Base-by-base conservation (phyloP, 305 asterid genomes). In the Rubia balearica region DNA sequence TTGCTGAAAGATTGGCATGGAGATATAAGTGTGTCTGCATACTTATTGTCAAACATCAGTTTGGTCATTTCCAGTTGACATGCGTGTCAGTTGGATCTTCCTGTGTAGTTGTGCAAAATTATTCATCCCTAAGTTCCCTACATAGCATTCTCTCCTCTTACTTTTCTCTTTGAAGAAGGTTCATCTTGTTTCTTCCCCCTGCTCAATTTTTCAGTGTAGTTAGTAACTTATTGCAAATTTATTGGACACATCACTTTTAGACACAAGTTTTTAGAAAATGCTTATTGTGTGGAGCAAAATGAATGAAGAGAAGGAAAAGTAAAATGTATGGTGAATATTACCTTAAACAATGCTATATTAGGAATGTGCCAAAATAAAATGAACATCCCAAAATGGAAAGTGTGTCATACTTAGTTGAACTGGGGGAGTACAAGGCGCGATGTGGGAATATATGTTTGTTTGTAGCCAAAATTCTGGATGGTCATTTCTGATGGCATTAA, bases 401-500 rank as follows among this genome's bases (percentile, higher is more conserved):
- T n/a, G n/a, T n/a, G n/a, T n/a, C n/a, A n/a, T n/a, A n/a, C n/a
- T n/a, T n/a, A n/a, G n/a, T n/a, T n/a, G n/a, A n/a, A n/a, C n/a
- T n/a, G n/a, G n/a, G n/a, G n/a, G n/a, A n/a, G n/a, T n/a, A n/a
- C n/a, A n/a, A n/a, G n/a, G n/a, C 38, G 12, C 12, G 66, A 40
- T 0, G 13, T 36, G 7, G 41, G 65, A 14, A 12, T 24, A 33
- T 56, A 7, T 60, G 33, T 30, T 0, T 57, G 65, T 60, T 4
- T 24, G 12, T 36, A 8, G 67, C 13, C 45, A 33, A 61, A 14
- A 38, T 61, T 19, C 12, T 11, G 66, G 17, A 38, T 38, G 16
- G 68, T 38, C 27, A 63, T 63, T 30, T 63, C 48, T 45, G 22
- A 64, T 64, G 49, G 68, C 49, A 64, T 64, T 64, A 11, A 36